Evolutionary conservation across 495 filamentous ascomycete genomes (phyloP).

Genomic region (Aspergillus avenaceus): DNA sequence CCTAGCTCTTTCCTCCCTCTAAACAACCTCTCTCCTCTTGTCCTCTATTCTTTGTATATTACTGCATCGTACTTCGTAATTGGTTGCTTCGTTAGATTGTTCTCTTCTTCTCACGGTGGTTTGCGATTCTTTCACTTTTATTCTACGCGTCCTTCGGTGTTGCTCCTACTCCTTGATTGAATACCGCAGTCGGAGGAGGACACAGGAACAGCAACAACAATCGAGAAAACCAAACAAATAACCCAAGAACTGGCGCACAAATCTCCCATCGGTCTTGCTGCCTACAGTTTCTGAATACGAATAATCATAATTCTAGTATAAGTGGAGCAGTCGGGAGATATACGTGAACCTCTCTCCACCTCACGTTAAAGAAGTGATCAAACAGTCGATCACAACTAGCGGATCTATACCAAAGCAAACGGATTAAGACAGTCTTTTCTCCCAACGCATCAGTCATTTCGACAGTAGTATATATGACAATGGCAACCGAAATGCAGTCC

Average conservation of each 20-base stretch:
- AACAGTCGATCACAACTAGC: not conserved
- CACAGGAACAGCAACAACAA: no score
- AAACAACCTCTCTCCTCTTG: not conserved
- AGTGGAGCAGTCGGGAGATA: not conserved
- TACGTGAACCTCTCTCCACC: not conserved
- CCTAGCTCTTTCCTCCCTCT: not conserved
- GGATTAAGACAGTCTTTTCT: not conserved
- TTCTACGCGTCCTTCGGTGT: not conserved
- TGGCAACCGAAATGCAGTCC: constrained; percentile 37
- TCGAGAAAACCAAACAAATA: no score
- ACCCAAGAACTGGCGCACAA: not conserved
- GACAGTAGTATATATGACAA: constrained; percentile 5
- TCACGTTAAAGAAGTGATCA: not conserved
- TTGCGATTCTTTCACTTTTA: not conserved
- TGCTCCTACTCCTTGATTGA: not conserved
- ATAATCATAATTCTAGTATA: not conserved
- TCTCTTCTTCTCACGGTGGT: not conserved
- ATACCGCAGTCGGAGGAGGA: not conserved
- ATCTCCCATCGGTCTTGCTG: not conserved
- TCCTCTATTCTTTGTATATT: constrained; percentile 1
- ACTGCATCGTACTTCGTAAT: not conserved
- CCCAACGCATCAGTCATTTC: not conserved
- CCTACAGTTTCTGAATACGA: not conserved
- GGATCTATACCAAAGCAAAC: not conserved
- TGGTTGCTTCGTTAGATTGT: not conserved